These are phyloP conservation scores for Quercus mongolica DNA, from an alignment of 306 rosid genomes.

Conservation along the genomic window DNA sequence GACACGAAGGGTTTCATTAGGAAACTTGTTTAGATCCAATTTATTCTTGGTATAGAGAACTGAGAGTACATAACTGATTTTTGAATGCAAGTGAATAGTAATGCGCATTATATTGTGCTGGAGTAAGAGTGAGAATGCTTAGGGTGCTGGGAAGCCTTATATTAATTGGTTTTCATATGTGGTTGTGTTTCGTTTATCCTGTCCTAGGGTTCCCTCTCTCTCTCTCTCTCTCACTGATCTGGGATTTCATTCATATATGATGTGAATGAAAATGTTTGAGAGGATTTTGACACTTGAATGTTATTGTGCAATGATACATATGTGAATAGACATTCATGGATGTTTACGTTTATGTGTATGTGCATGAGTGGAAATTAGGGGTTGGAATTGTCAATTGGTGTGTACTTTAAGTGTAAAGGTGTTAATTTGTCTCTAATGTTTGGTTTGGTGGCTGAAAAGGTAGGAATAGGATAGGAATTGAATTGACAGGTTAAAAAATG, in stretches of 20 bases:
- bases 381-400: background rate
- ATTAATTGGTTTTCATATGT: too few relatives aligned
- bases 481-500: background rate
- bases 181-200: too few relatives aligned
- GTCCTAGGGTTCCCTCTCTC: slow-evolving; percentile 58
- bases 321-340: background rate
- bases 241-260: slow-evolving; percentile 19
- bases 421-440: background rate
- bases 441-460: background rate
- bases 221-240: slow-evolving; percentile 33
- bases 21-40: too few relatives aligned
- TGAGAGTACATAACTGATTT: too few relatives aligned
- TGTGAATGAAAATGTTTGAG: background rate
- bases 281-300: background rate
- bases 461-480: background rate
- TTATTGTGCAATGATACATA: background rate
- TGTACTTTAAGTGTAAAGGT: background rate
- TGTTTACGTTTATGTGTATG: background rate
- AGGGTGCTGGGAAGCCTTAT: too few relatives aligned
- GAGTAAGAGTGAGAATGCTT: too few relatives aligned
- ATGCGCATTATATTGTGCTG: too few relatives aligned
- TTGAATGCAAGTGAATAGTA: too few relatives aligned
- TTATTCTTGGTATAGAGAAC: too few relatives aligned
- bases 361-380: background rate
- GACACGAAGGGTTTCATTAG: too few relatives aligned